Conservation (phyloP, 768 basidiomycete genomes). For the Coprinopsis marcescibilis region DNA sequence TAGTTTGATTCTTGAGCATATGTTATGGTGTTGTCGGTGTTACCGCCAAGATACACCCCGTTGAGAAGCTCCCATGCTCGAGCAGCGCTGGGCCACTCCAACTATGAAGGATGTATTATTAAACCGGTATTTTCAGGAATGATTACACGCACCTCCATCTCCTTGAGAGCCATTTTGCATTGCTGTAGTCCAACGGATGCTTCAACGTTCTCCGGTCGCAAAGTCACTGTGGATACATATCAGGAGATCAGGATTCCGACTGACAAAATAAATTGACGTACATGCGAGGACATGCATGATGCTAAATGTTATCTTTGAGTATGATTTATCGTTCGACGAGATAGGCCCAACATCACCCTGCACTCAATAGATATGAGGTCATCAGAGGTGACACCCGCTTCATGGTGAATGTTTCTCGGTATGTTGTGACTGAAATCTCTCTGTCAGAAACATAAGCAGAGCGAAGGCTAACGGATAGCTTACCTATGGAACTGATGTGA, state of each 20-base stretch:
- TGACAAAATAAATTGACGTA: slow-evolving; percentile 27
- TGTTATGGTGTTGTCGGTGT: slow-evolving; percentile 28
- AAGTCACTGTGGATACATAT: slow-evolving; percentile 44
- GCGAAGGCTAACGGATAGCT: slow-evolving; percentile 10
- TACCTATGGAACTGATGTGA: slow-evolving; percentile 63
- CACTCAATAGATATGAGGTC: slow-evolving; percentile 62
- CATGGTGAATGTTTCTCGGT: slow-evolving; percentile 56
- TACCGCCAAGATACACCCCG: slow-evolving; percentile 50
- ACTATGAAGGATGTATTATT: slow-evolving; percentile 27
- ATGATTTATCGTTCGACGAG: slow-evolving; percentile 4
- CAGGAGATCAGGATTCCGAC: slow-evolving; percentile 13
- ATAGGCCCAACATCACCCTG: slow-evolving; percentile 62
- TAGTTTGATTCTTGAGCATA: no score
- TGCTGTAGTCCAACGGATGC: slow-evolving; percentile 62
- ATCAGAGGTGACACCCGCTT: slow-evolving; percentile 59
- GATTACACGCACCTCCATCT: slow-evolving; percentile 53
- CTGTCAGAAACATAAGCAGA: slow-evolving; percentile 1
- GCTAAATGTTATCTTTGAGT: slow-evolving; percentile 29
- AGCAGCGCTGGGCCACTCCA: slow-evolving; percentile 66
- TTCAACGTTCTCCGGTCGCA: slow-evolving; percentile 67
- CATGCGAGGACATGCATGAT: slow-evolving; percentile 77
- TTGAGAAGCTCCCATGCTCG: slow-evolving; percentile 63
- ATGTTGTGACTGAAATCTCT: slow-evolving; percentile 45
- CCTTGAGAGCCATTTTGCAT: slow-evolving; percentile 55
- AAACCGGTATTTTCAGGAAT: slow-evolving; percentile 2